These are phyloP conservation scores for Taiozyma onychis DNA, from an alignment of 1,139 yeast species.

Conservation along the genomic window DNA sequence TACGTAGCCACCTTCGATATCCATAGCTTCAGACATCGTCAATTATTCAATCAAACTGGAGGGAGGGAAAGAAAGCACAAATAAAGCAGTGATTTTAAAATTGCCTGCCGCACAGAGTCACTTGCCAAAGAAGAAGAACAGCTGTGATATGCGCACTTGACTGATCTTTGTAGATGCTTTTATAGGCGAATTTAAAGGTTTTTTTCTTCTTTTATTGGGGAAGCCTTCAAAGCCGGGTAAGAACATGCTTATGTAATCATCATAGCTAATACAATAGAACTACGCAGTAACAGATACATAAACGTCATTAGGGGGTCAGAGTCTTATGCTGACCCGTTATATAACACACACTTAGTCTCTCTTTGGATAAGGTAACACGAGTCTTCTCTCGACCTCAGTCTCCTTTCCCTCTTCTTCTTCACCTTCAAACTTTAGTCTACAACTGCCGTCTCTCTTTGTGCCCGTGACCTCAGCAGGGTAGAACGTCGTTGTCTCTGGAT, in stretches of 20 bases:
- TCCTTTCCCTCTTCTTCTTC: conserved; percentile 96
- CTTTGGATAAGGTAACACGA: conserved; percentile 71
- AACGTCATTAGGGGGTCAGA: not conserved
- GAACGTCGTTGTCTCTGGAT: conserved; percentile 97
- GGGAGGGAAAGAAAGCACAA: not conserved
- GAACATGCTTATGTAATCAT: too few species aligned
- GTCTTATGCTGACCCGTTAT: not conserved
- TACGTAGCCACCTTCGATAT: conserved; percentile 38
- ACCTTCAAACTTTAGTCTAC: conserved; percentile 85
- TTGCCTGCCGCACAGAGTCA: not conserved
- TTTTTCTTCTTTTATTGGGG: not conserved
- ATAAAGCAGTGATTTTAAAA: too few species aligned
- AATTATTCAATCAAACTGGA: not conserved
- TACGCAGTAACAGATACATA: not conserved
- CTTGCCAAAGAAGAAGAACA: too few species aligned
- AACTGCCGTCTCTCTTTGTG: conserved; percentile 65
- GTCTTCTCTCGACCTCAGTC: conserved; percentile 82
- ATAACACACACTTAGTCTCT: conserved; percentile 4
- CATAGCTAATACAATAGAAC: too few species aligned
- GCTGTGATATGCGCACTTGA: not conserved
- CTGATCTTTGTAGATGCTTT: too few species aligned
- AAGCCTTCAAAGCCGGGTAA: not conserved
- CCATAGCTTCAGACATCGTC: conserved; percentile 44
- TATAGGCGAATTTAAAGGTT: not conserved
- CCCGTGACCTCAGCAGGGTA: conserved; percentile 92